phyloP scores from a whole-genome alignment of 208 protist species.

The Polymyxa betae region DNA sequence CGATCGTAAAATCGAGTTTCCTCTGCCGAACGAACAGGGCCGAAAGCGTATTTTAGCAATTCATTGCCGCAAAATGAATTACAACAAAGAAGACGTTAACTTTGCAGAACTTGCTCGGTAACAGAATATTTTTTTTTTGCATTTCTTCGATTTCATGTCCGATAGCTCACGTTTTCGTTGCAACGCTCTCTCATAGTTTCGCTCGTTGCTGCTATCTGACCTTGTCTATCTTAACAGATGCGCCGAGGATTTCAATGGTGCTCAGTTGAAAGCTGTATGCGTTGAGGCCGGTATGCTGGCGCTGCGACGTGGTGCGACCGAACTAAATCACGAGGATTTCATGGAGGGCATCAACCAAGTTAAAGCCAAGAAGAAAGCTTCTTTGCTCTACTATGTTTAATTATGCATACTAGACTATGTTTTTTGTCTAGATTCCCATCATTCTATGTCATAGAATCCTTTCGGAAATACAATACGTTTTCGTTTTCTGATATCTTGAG shows the following conservation, averaged over 20 bases:
- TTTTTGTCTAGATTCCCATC: too few species aligned
- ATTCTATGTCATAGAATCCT: too few species aligned
- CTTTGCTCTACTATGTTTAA: conserved; percentile 98
- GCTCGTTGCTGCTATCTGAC: conserved; percentile 56
- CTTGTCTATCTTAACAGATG: conserved; percentile 67
- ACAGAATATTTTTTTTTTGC: conserved; percentile 9
- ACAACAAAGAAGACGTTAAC: conserved; percentile 88
- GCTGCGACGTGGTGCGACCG: conserved; percentile 78
- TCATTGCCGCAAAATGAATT: conserved; percentile 98
- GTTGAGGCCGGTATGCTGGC: conserved; percentile 99
- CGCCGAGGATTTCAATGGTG: conserved; percentile 99
- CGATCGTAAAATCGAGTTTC: conserved; percentile 98
- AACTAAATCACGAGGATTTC: conserved; percentile 96
- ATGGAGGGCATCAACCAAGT: conserved; percentile 96
- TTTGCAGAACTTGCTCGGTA: conserved; percentile 96
- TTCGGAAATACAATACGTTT: too few species aligned
- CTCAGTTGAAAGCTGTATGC: conserved; percentile 99
- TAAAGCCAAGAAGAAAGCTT: conserved; percentile 98
- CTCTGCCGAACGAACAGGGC: conserved; percentile 96
- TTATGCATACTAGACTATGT: too few species aligned
- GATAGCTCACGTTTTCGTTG: neutral
- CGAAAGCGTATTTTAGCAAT: conserved; percentile 97
- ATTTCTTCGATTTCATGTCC: neutral
- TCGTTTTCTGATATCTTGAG: too few species aligned
- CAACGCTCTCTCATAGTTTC: neutral